These are phyloP conservation scores for Ceratocystiopsis sp. DNA, from an alignment of 2,329 filamentous ascomycete genomes.

Conservation along the genomic window DNA sequence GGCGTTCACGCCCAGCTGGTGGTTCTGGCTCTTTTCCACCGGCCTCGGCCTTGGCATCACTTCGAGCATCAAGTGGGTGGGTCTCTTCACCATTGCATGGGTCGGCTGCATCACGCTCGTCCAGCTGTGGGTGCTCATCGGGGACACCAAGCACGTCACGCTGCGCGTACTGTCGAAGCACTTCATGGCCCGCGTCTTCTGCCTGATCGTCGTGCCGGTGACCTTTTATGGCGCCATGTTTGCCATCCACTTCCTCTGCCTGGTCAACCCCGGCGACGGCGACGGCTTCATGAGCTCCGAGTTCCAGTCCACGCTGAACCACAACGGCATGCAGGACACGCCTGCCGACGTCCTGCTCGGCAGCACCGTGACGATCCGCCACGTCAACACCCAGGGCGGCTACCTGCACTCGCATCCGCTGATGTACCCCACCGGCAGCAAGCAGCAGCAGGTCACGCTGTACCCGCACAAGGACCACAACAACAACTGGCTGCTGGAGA, in stretches of 20 bases:
- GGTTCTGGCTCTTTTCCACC: constrained; percentile 88
- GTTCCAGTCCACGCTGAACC: constrained; percentile 94
- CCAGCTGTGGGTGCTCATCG: constrained; percentile 89
- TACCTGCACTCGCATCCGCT: constrained; percentile 93
- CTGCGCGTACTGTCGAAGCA: constrained; percentile 83
- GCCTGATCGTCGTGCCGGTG: constrained; percentile 73
- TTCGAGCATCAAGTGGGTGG: constrained; percentile 96
- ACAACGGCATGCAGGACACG: constrained; percentile 89
- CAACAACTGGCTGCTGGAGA: constrained; percentile 87
- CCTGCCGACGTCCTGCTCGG: constrained; percentile 83
- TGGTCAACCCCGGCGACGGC: constrained; percentile 88
- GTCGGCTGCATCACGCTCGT: constrained; percentile 78
- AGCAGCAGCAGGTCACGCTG: constrained; percentile 95
- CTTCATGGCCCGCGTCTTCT: constrained; percentile 79
- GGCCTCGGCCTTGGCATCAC: constrained; percentile 81
- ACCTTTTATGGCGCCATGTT: constrained; percentile 96
- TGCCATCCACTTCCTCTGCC: constrained; percentile 83
- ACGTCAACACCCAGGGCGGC: constrained; percentile 93
- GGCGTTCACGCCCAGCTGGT: constrained; percentile 83
- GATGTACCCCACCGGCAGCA: constrained; percentile 95
- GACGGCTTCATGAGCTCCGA: constrained; percentile 99
- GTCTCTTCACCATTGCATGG: constrained; percentile 97
- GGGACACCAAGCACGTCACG: constrained; percentile 73
- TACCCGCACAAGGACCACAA: constrained; percentile 99
- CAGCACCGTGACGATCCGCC: constrained; percentile 70